Evolutionary conservation across 2,329 filamentous ascomycete species (phyloP).

Genomic region (Parastagonospora avenae): DNA sequence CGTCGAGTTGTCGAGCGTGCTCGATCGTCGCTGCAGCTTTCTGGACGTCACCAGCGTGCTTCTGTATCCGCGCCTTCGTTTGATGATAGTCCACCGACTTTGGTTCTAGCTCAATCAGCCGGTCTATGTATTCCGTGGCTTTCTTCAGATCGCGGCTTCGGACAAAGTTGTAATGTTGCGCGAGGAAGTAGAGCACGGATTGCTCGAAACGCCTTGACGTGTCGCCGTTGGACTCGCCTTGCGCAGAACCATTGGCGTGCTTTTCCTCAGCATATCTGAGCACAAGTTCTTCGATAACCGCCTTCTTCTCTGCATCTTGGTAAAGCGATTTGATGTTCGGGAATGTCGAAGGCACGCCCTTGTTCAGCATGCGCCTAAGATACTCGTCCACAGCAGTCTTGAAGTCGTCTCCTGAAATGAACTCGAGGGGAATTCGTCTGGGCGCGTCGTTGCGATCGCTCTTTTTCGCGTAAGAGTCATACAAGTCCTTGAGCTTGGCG

Average conservation of each 20-base stretch:
- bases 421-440: conserved; percentile 84
- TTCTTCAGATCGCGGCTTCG: conserved; percentile 82
- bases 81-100: conserved; percentile 90
- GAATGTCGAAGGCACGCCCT: conserved; percentile 94
- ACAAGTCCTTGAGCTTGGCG: conserved; percentile 77
- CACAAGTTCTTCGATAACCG: conserved; percentile 75
- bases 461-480: conserved; percentile 80
- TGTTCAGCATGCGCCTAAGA: conserved; percentile 81
- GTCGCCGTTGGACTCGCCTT: conserved; percentile 58
- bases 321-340: conserved; percentile 96
- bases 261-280: conserved; percentile 75
- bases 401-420: conserved; percentile 81
- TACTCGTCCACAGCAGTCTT: conserved; percentile 77
- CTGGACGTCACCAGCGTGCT: conserved; percentile 79
- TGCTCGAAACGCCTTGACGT: conserved; percentile 68
- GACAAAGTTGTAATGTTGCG: conserved; percentile 95
- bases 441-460: conserved; percentile 84
- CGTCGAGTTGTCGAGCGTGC: conserved; percentile 80
- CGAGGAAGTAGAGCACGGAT: conserved; percentile 88
- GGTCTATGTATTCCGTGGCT: conserved; percentile 81
- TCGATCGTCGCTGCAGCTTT: conserved; percentile 90
- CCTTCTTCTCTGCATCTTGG: conserved; percentile 74
- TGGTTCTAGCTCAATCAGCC: conserved; percentile 78
- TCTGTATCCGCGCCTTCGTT: conserved; percentile 93
- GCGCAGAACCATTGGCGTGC: conserved; percentile 56